These are phyloP conservation scores for Grammothele lineata DNA, from an alignment of 768 basidiomycete species.

Conservation along the genomic window DNA sequence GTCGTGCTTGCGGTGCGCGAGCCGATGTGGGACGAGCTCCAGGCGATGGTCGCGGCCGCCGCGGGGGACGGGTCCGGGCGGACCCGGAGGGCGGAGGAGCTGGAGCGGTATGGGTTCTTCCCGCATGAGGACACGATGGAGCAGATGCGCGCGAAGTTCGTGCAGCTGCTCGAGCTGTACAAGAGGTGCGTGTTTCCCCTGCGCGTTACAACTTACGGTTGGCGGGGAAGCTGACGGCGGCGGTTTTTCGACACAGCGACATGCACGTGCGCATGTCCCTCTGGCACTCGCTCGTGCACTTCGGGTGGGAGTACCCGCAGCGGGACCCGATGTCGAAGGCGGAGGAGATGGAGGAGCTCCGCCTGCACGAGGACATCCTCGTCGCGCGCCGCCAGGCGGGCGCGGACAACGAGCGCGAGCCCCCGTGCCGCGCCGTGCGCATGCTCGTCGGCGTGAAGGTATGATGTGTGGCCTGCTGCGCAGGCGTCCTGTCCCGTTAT, in stretches of 20 bases:
- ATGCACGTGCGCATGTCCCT: slow-evolving; percentile 23
- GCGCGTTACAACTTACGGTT: neutral
- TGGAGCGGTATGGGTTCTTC: slow-evolving; percentile 17
- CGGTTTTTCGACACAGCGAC: slow-evolving; percentile 12
- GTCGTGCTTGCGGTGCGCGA: slow-evolving; percentile 21
- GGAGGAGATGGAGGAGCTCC: slow-evolving; percentile 22
- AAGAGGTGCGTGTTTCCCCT: slow-evolving; percentile 14
- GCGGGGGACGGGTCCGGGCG: neutral
- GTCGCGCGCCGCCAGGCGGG: slow-evolving; percentile 14
- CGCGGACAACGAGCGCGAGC: slow-evolving; percentile 9
- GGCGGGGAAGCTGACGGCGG: neutral
- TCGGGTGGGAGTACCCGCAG: slow-evolving; percentile 23
- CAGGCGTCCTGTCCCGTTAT: neutral
- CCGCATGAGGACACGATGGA: slow-evolving; percentile 15
- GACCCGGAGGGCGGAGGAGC: neutral
- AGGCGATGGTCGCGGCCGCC: slow-evolving; percentile 1
- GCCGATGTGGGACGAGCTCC: slow-evolving; percentile 28
- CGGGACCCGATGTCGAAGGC: slow-evolving; percentile 20
- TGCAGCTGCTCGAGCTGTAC: slow-evolving; percentile 20
- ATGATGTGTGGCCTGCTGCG: neutral
- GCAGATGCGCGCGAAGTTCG: slow-evolving; percentile 16
- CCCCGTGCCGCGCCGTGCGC: slow-evolving; percentile 6
- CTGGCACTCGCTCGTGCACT: slow-evolving; percentile 21
- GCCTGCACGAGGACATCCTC: slow-evolving; percentile 23
- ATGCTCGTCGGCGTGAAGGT: slow-evolving; percentile 9